Evolutionary conservation across 495 filamentous ascomycete species (phyloP).

Genomic region (Lepraria neglecta): DNA sequence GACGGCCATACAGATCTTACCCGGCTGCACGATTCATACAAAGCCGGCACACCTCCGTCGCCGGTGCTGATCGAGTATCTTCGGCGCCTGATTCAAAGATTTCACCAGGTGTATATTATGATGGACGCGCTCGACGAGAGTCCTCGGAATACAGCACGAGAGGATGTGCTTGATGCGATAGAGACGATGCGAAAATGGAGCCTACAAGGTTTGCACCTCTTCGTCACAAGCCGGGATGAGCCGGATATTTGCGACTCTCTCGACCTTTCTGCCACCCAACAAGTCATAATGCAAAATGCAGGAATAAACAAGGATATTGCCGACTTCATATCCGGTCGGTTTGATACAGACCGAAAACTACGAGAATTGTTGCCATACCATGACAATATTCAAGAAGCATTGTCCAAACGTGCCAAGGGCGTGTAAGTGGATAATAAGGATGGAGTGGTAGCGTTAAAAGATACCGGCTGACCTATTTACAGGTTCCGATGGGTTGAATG

Average conservation of each 20-base stretch:
- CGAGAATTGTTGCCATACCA: constrained; percentile 28
- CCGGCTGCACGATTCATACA: constrained; percentile 21
- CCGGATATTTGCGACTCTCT: constrained; percentile 34
- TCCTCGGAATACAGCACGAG: constrained; percentile 22
- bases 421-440: constrained; percentile 28
- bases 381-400: constrained; percentile 28
- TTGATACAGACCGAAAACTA: constrained; percentile 29
- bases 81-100: constrained; percentile 16
- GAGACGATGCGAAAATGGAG: constrained; percentile 29
- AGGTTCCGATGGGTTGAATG: constrained; percentile 41
- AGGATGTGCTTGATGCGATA: constrained; percentile 25
- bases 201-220: constrained; percentile 32
- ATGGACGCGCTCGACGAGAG: constrained; percentile 33
- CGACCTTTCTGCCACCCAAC: constrained; percentile 18
- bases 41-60: constrained; percentile 19
- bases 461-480: constrained; percentile 22
- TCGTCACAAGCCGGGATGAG: constrained; percentile 38
- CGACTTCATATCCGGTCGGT: constrained; percentile 31
- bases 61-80: constrained; percentile 22
- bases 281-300: constrained; percentile 29
- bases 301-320: constrained; percentile 32
- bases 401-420: constrained; percentile 31
- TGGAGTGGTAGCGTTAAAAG: background rate
- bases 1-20: constrained; percentile 25
- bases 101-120: constrained; percentile 29